A percentile compares a stretch with the other conserved stretches of the same genome.
Conservation (phyloP, 2,329 filamentous ascomycete species). For the Rhinocladiella mackenziei region DNA sequence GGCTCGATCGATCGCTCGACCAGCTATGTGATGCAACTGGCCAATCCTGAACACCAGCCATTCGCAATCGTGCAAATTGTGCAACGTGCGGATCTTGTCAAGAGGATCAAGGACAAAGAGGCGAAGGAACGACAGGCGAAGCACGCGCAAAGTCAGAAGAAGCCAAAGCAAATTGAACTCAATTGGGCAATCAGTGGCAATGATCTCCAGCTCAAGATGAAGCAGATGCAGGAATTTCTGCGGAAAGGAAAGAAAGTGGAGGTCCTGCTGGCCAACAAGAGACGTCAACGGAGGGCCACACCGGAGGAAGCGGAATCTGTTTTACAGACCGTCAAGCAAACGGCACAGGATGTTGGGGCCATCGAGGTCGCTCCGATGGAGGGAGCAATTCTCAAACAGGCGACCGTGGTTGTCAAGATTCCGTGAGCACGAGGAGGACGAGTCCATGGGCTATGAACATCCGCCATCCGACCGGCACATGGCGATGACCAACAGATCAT, state of each 20-base stretch:
- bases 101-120: slow-evolving; percentile 40
- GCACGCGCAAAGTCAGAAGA: slow-evolving; percentile 36
- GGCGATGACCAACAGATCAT: no score
- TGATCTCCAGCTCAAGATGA: slow-evolving; percentile 69
- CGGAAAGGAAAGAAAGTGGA: slow-evolving; percentile 72
- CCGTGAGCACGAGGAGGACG: slow-evolving; percentile 11
- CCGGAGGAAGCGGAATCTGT: slow-evolving; percentile 59
- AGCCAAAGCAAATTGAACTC: slow-evolving; percentile 74
- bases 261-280: slow-evolving; percentile 65
- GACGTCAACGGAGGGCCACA: slow-evolving; percentile 57
- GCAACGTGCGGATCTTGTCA: slow-evolving; percentile 52
- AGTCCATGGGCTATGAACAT: no score
- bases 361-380: slow-evolving; percentile 42
- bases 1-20: slow-evolving; percentile 46
- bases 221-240: slow-evolving; percentile 65
- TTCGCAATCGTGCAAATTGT: slow-evolving; percentile 68
- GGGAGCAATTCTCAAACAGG: slow-evolving; percentile 38
- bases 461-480: no score
- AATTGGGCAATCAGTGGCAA: slow-evolving; percentile 80
- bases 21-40: slow-evolving; percentile 51
- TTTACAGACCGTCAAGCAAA: slow-evolving; percentile 49
- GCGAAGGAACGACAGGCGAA: slow-evolving; percentile 36
- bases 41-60: slow-evolving; percentile 32
- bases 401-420: slow-evolving; percentile 23
- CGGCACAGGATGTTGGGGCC: slow-evolving; percentile 42